Evolutionary conservation across 2,329 filamentous ascomycete species (phyloP).

Genomic region (Talaromyces sp.): DNA sequence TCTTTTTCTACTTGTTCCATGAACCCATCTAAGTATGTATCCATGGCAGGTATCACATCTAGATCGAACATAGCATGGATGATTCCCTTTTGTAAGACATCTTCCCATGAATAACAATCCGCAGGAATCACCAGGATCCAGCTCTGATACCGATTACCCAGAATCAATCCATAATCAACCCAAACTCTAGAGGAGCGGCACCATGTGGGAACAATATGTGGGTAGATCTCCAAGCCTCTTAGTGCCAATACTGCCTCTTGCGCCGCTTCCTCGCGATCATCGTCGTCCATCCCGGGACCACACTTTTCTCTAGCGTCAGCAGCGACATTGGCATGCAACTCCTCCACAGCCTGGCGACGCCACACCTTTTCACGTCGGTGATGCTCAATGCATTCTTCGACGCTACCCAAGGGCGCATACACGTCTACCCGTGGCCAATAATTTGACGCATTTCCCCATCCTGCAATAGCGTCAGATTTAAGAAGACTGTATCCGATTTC

Average conservation of each 20-base stretch:
- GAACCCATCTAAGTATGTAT: slow-evolving; percentile 5
- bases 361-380: slow-evolving; percentile 18
- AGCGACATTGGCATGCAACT: slow-evolving; percentile 5
- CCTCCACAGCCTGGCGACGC: slow-evolving; percentile 8
- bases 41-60: slow-evolving; percentile 16
- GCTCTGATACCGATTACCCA: slow-evolving; percentile 1
- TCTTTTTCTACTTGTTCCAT: slow-evolving; percentile 15
- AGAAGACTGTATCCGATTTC: slow-evolving; percentile 8
- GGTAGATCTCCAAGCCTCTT: slow-evolving; percentile 2
- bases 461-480: background rate
- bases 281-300: slow-evolving; percentile 6
- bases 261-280: slow-evolving; percentile 9
- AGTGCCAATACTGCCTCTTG: slow-evolving; percentile 8
- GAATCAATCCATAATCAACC: background rate
- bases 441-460: slow-evolving; percentile 21
- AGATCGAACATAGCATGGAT: slow-evolving; percentile 19
- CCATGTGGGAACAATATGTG: slow-evolving; percentile 12
- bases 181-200: background rate
- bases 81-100: slow-evolving; percentile 16
- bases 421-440: slow-evolving; percentile 21
- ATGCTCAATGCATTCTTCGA: slow-evolving; percentile 20
- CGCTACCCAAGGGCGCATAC: slow-evolving; percentile 16
- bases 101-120: slow-evolving; percentile 15
- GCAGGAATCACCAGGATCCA: slow-evolving; percentile 10
- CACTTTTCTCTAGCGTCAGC: background rate